Percentiles rank a stretch among this genome's conserved stretches.
Conservation (phyloP, 73 alveolate genomes). For the Paramecium sonneborni region DNA sequence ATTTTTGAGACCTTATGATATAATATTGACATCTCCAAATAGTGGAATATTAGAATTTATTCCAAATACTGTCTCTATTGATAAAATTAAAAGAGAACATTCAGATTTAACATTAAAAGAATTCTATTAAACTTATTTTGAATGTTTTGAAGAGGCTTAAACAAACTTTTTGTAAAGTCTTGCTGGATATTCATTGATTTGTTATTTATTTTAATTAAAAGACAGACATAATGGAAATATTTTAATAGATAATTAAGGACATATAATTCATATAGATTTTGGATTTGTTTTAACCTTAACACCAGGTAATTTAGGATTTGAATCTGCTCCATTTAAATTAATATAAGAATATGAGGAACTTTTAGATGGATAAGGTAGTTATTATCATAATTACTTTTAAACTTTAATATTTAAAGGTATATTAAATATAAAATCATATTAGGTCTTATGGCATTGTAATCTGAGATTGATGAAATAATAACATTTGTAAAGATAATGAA, state of each 20-base stretch:
- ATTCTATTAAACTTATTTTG: conserved; percentile 84
- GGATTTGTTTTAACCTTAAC: conserved; percentile 92
- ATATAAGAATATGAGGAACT: conserved; percentile 69
- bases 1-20: conserved; percentile 94
- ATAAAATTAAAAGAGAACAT: conserved; percentile 89
- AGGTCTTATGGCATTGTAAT: conserved; percentile 12
- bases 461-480: neutral
- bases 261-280: conserved; percentile 95
- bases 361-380: conserved; percentile 47
- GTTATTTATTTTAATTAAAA: conserved; percentile 91
- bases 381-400: conserved; percentile 16
- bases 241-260: conserved; percentile 92
- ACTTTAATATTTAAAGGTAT: conserved; percentile 4
- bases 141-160: conserved; percentile 92
- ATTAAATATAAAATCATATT: neutral
- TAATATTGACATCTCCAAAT: conserved; percentile 86
- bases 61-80: conserved; percentile 93
- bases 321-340: conserved; percentile 97
- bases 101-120: conserved; percentile 73
- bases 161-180: conserved; percentile 96
- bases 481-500: neutral
- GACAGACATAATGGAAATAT: conserved; percentile 98
- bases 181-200: conserved; percentile 98
- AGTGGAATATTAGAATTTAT: conserved; percentile 96
- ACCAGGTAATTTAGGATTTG: conserved; percentile 97